Evolutionary conservation across 768 basidiomycete genomes (phyloP), one percentile per base, ranked within the genome.

Genomic region (Boletus bicolor): DNA sequence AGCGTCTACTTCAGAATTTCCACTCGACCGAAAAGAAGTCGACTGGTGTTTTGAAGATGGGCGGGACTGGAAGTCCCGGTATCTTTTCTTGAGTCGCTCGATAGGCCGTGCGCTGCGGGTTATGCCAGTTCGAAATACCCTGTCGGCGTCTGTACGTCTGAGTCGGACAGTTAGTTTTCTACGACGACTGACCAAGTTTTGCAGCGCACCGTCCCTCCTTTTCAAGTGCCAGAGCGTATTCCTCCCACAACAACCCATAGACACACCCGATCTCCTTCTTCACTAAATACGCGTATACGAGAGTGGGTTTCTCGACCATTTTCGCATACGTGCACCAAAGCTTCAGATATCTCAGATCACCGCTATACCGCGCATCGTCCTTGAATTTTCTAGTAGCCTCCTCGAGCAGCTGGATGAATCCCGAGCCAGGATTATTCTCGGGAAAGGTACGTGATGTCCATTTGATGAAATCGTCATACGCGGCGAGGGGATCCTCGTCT

Each of bases 281-380:
- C 61, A 90, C 72, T 50, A 94, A 72, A 70, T 84, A 86, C 28
- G 83, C 81, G 73, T 91, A 98, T 35, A 85, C 81, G 36, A 80
- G 80, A 17, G 80, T 77, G 4, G 86, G 77, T 63, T 83, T 81
- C 63, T 93, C 87, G 51, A 92, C 82, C 64, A 89, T 82, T 51
- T 83, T 83, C 10, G 94, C 88, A 69, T 96, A 94, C 47, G 89
- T 78, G 21, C 86, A 82, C 97, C 97, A 99, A 19, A 98, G 71
- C 68, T 93, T 91, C 47, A 98, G 78, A 73, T 98, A 97, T 41
- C 96, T 82, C 49, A 93, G 73, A 76, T 98, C 95, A 49, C 84
- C 85, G 69, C 84, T 87, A 72, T 97, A 98, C 14, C 84, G 73
- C n/a, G 81, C 76, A 68, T 98, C 96, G 28, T 83, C 79, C 60